Evolutionary conservation across 768 basidiomycete species (phyloP).

Genomic region (Auricularia heimuer): DNA sequence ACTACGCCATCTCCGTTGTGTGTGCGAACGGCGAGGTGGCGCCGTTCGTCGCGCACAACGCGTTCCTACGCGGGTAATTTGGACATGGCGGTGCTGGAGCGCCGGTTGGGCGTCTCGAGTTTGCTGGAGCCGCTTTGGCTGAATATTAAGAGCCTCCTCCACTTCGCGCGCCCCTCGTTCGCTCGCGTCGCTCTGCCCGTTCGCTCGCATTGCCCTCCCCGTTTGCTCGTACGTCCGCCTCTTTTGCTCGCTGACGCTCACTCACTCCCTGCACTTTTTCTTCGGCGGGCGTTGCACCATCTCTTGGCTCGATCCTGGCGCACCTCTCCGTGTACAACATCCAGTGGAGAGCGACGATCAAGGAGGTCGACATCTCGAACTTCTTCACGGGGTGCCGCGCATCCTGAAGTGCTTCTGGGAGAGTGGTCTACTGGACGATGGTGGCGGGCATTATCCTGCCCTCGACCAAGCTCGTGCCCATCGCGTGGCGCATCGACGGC

Average conservation of each 20-base stretch:
- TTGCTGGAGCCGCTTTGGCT: constrained; percentile 20
- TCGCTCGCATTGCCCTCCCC: too few species aligned
- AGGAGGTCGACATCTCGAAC: constrained; percentile 24
- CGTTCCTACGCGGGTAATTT: constrained; percentile 46
- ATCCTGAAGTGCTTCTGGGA: constrained; percentile 25
- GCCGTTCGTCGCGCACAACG: constrained; percentile 11
- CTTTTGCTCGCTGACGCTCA: neutral
- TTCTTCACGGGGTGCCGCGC: constrained; percentile 26
- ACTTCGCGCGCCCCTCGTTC: constrained; percentile 23
- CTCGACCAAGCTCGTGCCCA: constrained; percentile 18
- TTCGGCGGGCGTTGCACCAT: constrained; percentile 69
- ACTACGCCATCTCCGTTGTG: constrained; percentile 15
- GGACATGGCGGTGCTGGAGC: constrained; percentile 63
- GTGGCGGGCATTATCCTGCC: constrained; percentile 18
- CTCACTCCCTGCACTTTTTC: constrained; percentile 51
- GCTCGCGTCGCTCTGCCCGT: neutral
- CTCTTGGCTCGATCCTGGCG: constrained; percentile 44
- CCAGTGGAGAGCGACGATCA: constrained; percentile 25
- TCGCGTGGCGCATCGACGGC: constrained; percentile 27
- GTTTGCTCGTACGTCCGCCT: too few species aligned
- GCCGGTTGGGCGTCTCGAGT: constrained; percentile 45
- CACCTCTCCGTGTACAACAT: constrained; percentile 49
- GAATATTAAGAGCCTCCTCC: constrained; percentile 29
- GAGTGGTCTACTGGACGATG: constrained; percentile 16
- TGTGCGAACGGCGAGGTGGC: constrained; percentile 63